Evolutionary conservation across 345 rosid species (phyloP), one percentile per base, ranked within the genome.

Genomic region (Adansonia digitata): DNA sequence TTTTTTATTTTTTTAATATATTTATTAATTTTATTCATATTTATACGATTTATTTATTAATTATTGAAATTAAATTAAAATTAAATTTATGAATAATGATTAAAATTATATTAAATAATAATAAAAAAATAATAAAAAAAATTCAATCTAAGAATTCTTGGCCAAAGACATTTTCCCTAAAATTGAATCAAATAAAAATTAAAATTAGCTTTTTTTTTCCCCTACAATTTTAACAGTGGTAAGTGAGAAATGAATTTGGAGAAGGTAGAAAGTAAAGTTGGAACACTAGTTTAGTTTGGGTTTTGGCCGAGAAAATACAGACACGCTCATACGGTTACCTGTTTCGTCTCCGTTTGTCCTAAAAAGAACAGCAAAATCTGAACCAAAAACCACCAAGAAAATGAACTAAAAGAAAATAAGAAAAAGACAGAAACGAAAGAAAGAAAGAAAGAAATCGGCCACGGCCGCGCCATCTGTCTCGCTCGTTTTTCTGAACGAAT

Each of bases 301-400:
- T n/a, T n/a, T n/a, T n/a, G n/a, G n/a, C n/a, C n/a, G n/a, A n/a
- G n/a, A n/a, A n/a, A n/a, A n/a, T n/a, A n/a, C 17, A 24, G 7
- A 6, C 39, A 70, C n/a, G n/a, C n/a, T n/a, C n/a, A n/a, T n/a
- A n/a, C n/a, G n/a, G n/a, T n/a, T n/a, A n/a, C n/a, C n/a, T 24
- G 46, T 78, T 48, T 27, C 86, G 74, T 77, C 77, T 56, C 78
- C 77, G 46, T 75, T 78, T 74, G 75, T 81, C 80, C 77, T 73
- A 60, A 71, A 69, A 18, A 18, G 13, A 75, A 75, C 78, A 76
- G 63, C 67, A 17, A 2, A 24, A 59, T 26, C 60, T n/a, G 11
- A 46, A 4, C 61, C n/a, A n/a, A n/a, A n/a, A n/a, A n/a, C n/a
- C n/a, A n/a, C n/a, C n/a, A n/a, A n/a, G n/a, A n/a, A n/a, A n/a